A percentile compares a stretch with the other conserved stretches of the same genome.
phyloP scores from a whole-genome alignment of 306 rosid species.

The Trifolium pratense region DNA sequence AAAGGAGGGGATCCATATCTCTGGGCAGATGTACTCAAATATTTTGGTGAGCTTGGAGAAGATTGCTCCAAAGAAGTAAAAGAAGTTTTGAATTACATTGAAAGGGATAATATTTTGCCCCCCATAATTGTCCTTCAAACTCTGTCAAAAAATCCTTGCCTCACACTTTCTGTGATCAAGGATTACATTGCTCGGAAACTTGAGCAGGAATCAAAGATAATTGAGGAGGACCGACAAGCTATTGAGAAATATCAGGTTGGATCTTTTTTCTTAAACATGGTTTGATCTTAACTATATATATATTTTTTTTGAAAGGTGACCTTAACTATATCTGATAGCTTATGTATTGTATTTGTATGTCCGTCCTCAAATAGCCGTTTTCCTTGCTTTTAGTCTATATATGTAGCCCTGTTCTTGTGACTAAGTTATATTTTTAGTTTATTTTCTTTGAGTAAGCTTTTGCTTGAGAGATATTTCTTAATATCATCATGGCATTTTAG shows the following conservation, averaged over 20 bases:
- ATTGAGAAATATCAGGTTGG: conserved; percentile 94
- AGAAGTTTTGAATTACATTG: conserved; percentile 89
- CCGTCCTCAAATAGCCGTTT: conserved; percentile 15
- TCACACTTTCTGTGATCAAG: conserved; percentile 91
- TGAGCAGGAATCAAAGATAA: conserved; percentile 91
- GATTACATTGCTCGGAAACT: conserved; percentile 96
- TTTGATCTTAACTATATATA: conserved; percentile 42
- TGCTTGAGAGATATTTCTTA: not conserved
- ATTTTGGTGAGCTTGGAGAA: conserved; percentile 99
- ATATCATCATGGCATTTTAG: not conserved
- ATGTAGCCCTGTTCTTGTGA: not conserved
- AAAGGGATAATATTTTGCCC: conserved; percentile 94
- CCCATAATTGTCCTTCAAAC: conserved; percentile 95
- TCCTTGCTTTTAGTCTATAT: not conserved
- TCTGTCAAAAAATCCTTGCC: conserved; percentile 85
- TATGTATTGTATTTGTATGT: conserved; percentile 19
- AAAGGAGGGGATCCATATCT: conserved; percentile 94
- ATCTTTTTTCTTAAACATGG: conserved; percentile 38
- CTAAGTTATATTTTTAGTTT: conserved; percentile 1
- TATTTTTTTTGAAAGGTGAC: too few relatives aligned
- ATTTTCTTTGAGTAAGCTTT: not conserved
- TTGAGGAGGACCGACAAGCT: conserved; percentile 87
- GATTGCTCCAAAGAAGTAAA: conserved; percentile 98
- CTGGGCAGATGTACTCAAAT: conserved; percentile 96
- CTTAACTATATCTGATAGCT: conserved; percentile 27